phyloP scores from a whole-genome alignment of 371 early-diverging fungal genomes.

The Furculomyces boomerangus region DNA sequence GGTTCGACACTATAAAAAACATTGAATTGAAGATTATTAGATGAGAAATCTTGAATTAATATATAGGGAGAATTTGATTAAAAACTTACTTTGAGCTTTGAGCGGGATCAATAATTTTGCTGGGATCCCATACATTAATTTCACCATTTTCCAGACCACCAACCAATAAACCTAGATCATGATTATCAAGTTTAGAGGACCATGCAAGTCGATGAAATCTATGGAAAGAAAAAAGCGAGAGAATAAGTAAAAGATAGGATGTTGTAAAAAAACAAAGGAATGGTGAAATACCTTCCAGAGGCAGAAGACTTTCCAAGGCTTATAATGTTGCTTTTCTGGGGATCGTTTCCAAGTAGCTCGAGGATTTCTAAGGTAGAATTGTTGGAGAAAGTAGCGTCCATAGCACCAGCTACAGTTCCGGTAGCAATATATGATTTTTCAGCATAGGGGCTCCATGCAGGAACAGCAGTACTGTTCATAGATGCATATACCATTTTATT shows the following conservation, averaged over 20 bases:
- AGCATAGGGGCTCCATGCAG: slow-evolving; percentile 63
- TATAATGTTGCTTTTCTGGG: not conserved
- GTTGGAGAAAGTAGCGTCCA: slow-evolving; percentile 88
- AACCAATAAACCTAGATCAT: slow-evolving; percentile 66
- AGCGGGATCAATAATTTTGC: slow-evolving; percentile 40
- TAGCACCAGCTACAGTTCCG: slow-evolving; percentile 90
- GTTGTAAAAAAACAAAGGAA: not conserved
- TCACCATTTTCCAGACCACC: slow-evolving; percentile 93
- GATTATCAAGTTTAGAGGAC: slow-evolving; percentile 35
- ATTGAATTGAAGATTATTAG: not conserved
- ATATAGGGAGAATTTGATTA: not conserved
- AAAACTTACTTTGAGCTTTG: slow-evolving; percentile 2
- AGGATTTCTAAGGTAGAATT: slow-evolving; percentile 81
- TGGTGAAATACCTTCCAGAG: slow-evolving; percentile 1
- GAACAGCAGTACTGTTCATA: slow-evolving; percentile 59
- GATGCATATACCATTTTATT: slow-evolving; percentile 31
- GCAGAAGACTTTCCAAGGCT: not conserved
- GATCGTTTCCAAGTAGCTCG: slow-evolving; percentile 10
- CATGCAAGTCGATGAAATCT: slow-evolving; percentile 82
- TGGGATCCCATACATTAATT: slow-evolving; percentile 73
- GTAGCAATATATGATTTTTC: slow-evolving; percentile 59
- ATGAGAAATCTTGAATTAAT: not conserved
- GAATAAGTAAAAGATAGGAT: not conserved
- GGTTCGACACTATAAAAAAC: not conserved
- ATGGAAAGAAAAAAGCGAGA: not conserved